Evolutionary conservation across 2,329 filamentous ascomycete species (phyloP).

Genomic region (Fusarium robinianum): DNA sequence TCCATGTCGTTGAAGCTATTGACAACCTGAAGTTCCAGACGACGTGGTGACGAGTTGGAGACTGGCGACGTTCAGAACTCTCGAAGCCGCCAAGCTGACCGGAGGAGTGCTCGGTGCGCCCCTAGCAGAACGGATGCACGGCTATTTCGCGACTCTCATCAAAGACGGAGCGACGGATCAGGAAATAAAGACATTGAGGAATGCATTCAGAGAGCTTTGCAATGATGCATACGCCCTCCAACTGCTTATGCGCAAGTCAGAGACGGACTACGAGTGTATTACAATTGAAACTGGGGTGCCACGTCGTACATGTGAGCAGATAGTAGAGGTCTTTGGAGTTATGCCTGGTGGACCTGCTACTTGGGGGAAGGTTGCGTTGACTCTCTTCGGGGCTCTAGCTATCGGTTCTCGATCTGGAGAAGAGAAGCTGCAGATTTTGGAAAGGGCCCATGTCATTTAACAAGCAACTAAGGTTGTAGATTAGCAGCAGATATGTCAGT

Average conservation of each 20-base stretch:
- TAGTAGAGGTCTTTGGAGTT: background rate
- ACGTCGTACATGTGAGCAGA: background rate
- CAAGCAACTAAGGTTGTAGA: background rate
- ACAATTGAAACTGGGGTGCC: background rate
- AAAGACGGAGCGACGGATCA: background rate
- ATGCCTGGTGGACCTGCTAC: background rate
- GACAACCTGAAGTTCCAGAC: background rate
- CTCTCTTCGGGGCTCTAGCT: conserved; percentile 1
- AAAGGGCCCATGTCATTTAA: conserved; percentile 4
- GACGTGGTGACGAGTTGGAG: conserved; percentile 7
- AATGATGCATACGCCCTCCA: conserved; percentile 1
- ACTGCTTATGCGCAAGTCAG: conserved; percentile 9
- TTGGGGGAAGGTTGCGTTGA: background rate
- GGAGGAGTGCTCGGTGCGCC: background rate
- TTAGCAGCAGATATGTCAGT: too few relatives aligned
- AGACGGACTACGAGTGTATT: background rate
- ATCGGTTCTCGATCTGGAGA: background rate
- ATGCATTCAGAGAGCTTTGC: background rate
- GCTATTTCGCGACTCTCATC: background rate
- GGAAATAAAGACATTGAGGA: background rate
- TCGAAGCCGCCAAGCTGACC: background rate
- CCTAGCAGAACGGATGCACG: conserved; percentile 3
- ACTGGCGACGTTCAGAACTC: conserved; percentile 3
- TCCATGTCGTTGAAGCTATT: background rate
- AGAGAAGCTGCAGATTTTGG: conserved; percentile 1